Evolutionary conservation across 1,284 basidiomycete genomes (phyloP).

Genomic region (Cutaneotrichosporon daszewskae): DNA sequence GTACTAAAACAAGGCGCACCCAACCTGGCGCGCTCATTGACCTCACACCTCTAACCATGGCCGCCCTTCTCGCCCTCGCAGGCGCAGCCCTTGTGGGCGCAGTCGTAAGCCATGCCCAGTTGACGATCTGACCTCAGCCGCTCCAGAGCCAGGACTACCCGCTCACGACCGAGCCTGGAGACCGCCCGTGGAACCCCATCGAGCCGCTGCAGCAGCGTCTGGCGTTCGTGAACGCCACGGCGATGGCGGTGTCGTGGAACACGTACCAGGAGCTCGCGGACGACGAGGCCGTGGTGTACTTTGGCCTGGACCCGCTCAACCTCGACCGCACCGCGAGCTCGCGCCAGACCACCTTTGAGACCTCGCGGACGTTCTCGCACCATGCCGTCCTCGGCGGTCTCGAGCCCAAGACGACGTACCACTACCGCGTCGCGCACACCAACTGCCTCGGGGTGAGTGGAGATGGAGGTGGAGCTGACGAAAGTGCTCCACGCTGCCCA

Average conservation of each 20-base stretch:
- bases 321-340: constrained; percentile 13
- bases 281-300: constrained; percentile 19
- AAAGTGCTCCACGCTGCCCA: constrained; percentile 22
- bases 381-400: constrained; percentile 21
- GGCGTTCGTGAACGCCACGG: constrained; percentile 16
- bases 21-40: no score
- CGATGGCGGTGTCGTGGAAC: constrained; percentile 26
- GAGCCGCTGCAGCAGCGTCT: constrained; percentile 29
- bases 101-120: no score
- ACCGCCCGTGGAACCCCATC: constrained; percentile 15
- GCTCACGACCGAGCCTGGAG: constrained; percentile 18
- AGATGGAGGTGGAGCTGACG: constrained; percentile 1
- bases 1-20: no score
- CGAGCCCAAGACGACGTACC: constrained; percentile 24
- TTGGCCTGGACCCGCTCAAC: constrained; percentile 20
- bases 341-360: constrained; percentile 20
- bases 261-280: constrained; percentile 18
- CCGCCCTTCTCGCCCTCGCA: no score
- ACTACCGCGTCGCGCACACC: constrained; percentile 26
- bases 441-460: constrained; percentile 15
- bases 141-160: no score
- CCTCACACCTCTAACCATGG: no score
- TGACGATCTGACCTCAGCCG: no score
- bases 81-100: no score
- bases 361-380: constrained; percentile 20